Evolutionary conservation across 306 rosid species (phyloP).

Genomic region (Glycyrrhiza uralensis): DNA sequence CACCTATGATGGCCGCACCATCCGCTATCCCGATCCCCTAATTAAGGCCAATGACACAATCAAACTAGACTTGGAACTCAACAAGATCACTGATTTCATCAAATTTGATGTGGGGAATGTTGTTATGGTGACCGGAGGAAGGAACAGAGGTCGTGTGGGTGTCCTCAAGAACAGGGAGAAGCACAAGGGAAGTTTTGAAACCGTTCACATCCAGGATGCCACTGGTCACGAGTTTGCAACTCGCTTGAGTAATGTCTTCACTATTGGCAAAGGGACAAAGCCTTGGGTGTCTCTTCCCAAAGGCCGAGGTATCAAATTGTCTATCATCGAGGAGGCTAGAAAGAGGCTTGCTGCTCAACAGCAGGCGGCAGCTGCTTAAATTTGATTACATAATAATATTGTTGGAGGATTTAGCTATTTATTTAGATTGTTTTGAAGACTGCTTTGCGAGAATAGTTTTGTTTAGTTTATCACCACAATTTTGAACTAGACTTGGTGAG

Average conservation of each 20-base stretch:
- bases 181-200: slow-evolving; percentile 66
- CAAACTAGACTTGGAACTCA: slow-evolving; percentile 62
- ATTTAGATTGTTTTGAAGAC: background rate
- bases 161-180: slow-evolving; percentile 66
- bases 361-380: slow-evolving; percentile 32
- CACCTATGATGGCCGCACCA: slow-evolving; percentile 72
- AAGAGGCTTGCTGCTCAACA: slow-evolving; percentile 60
- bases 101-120: slow-evolving; percentile 72
- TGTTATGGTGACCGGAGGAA: slow-evolving; percentile 75
- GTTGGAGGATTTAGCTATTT: background rate
- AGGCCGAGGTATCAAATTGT: slow-evolving; percentile 68
- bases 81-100: slow-evolving; percentile 55
- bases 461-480: background rate
- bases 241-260: slow-evolving; percentile 55
- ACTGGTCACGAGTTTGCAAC: slow-evolving; percentile 60
- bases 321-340: slow-evolving; percentile 72
- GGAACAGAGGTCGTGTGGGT: slow-evolving; percentile 70
- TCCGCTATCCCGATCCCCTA: slow-evolving; percentile 74
- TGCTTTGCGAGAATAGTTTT: background rate
- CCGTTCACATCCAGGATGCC: slow-evolving; percentile 64
- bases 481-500: background rate
- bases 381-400: background rate
- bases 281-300: slow-evolving; percentile 65
- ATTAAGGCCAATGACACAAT: slow-evolving; percentile 77
- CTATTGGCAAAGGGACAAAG: slow-evolving; percentile 57